Evolutionary conservation across 2,329 filamentous ascomycete genomes (phyloP), one percentile per base, ranked within the genome.

Genomic region (Paecilomyces sp.): DNA sequence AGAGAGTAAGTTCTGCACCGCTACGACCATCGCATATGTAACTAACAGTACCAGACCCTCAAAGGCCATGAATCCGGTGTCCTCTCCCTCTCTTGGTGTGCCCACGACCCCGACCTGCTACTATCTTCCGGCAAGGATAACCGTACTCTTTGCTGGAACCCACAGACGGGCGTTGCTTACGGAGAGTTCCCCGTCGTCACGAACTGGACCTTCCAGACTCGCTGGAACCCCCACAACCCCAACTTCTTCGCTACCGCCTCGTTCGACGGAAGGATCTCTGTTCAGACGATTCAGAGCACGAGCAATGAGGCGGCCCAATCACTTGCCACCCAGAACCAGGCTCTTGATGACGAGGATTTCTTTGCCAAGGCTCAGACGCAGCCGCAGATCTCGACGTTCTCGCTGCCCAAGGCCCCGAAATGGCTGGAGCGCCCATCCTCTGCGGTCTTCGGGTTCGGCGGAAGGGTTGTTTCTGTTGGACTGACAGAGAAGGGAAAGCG

Each of bases 131-230:
- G 94, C 66, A 97, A 97, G 77, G 94, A 99, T 76, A 97, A 97
- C 72, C 86, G 91, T 67, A 97, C 92, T 1, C 84, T 99, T 62
- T 87, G 94, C 62, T 99, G 95, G 94, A 97, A 97, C 75, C 91
- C 94, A 1, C 90, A 94, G 70, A 96, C 89, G 2, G 93, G 93
- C 57, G 86, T 94, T 71, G 82, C 85, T 12, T 89, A 92, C 64
- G 94, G 95, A 65, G 93, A 97, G 76, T 93, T 97, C 71, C 92
- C 93, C 3, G 91, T 97, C 68, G 92, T 96, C 58, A 97, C 93
- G n/a, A 99, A 97, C 76, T 99, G 94, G 93, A 96, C 92, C 5
- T 99, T 99, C 80, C 88, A 93, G 72, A 96, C 94, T 4, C 85
- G 88, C 63, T 97, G 95, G 83, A 92, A 96, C 74, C 94, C 94